Evolutionary conservation across 345 rosid species (phyloP).

Genomic region (Gossypium longicalyx): DNA sequence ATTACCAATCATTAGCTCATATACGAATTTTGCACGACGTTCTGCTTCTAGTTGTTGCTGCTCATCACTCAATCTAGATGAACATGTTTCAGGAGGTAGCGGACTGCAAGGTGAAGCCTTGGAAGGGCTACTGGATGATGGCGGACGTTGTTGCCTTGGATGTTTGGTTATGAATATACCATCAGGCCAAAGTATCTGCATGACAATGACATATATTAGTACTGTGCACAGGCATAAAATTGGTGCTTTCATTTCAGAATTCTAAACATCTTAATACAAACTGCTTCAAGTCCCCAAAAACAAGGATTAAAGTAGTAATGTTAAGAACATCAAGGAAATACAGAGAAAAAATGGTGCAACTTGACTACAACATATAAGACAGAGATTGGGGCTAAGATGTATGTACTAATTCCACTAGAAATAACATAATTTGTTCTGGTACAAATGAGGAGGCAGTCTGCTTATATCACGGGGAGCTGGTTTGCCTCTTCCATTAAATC

Average conservation of each 20-base stretch:
- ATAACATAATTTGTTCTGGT: not conserved
- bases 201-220: not conserved
- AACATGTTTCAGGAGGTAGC: conserved; percentile 34
- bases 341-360: not conserved
- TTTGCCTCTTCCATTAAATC: not conserved
- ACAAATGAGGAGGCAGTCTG: not conserved
- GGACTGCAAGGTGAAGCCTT: conserved; percentile 25
- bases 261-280: not conserved
- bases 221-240: not conserved
- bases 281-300: not conserved
- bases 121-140: conserved; percentile 30
- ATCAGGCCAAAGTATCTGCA: conserved; percentile 98
- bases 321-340: not conserved
- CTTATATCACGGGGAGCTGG: not conserved
- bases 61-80: conserved; percentile 48
- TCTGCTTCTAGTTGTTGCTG: conserved; percentile 67
- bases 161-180: conserved; percentile 93
- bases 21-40: conserved; percentile 78
- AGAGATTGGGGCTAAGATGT: not conserved
- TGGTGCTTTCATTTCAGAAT: not conserved
- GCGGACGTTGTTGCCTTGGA: conserved; percentile 61
- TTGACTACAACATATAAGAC: not conserved
- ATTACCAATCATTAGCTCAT: conserved; percentile 87
- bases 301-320: no score
- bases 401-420: not conserved